phyloP scores from a whole-genome alignment of 2,329 filamentous ascomycete genomes.

The Trichophyton schoenleinii region DNA sequence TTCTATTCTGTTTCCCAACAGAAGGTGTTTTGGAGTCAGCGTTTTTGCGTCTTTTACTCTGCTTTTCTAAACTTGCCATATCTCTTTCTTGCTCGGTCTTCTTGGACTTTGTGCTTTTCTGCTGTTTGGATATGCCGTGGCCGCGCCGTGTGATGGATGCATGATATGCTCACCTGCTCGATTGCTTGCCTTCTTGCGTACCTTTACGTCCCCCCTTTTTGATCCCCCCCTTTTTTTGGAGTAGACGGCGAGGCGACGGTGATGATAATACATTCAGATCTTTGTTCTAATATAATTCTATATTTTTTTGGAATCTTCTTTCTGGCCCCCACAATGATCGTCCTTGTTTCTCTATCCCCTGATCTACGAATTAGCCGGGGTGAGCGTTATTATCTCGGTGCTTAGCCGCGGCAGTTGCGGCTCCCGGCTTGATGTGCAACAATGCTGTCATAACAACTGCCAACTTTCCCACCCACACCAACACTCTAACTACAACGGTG shows the following conservation, averaged over 20 bases:
- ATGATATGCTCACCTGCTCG: background rate
- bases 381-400: background rate
- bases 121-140: background rate
- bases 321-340: background rate
- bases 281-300: conserved; percentile 3
- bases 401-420: background rate
- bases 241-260: background rate
- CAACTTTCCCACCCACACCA: background rate
- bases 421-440: background rate
- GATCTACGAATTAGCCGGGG: background rate
- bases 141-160: background rate
- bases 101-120: background rate
- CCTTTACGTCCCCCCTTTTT: background rate
- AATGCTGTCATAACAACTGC: background rate
- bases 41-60: background rate
- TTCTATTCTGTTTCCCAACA: background rate
- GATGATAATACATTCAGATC: conserved; percentile 1
- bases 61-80: background rate
- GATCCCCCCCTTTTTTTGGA: background rate
- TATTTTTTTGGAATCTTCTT: background rate
- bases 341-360: background rate
- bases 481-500: background rate
- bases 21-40: background rate
- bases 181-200: too few species aligned
- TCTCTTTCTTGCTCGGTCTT: background rate